Conservation (phyloP, 164 flowering plant genomes). For the Sextonia rubra region DNA sequence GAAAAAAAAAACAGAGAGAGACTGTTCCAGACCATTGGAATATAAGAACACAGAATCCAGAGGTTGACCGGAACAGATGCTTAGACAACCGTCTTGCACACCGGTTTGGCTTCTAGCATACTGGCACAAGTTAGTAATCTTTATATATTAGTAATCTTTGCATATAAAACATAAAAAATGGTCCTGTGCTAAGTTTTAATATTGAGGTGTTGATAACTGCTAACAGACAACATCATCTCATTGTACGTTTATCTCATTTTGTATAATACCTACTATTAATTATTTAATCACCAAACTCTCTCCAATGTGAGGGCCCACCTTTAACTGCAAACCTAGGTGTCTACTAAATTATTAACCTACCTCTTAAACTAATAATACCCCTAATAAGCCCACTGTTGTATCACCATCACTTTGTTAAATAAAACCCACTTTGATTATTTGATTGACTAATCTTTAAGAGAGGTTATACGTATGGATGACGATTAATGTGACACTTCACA, state of each 20-base stretch:
- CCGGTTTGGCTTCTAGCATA: neutral
- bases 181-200: neutral
- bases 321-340: neutral
- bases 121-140: neutral
- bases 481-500: neutral
- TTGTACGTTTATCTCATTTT: neutral
- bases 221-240: neutral
- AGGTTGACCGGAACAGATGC: too few relatives aligned
- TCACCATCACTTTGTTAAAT: too few relatives aligned
- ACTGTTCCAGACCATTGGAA: too few relatives aligned
- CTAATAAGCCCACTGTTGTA: too few relatives aligned
- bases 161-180: too few relatives aligned
- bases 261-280: neutral
- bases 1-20: too few relatives aligned
- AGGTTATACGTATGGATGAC: neutral
- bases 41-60: too few relatives aligned
- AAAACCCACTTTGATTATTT: neutral
- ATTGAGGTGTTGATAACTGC: neutral
- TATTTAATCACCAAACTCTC: neutral
- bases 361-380: neutral
- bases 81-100: too few relatives aligned
- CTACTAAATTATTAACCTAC: neutral
- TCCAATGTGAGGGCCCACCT: neutral
- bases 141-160: too few relatives aligned
- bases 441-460: neutral